phyloP scores from a whole-genome alignment of 768 basidiomycete genomes.

The Amanita molliuscula region DNA sequence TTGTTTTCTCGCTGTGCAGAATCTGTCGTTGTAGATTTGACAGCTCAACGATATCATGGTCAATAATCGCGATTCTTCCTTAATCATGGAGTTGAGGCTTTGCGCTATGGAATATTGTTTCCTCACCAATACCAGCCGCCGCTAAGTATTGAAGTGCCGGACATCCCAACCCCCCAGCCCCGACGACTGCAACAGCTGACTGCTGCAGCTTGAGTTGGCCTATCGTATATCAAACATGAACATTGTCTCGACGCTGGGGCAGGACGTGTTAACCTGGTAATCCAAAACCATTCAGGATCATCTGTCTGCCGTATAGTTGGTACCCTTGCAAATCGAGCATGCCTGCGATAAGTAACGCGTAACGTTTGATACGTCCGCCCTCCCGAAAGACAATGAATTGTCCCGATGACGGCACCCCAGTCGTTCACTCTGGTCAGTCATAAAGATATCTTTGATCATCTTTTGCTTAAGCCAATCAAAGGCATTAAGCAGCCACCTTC shows the following conservation, averaged over 20 bases:
- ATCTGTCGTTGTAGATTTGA: slow-evolving; percentile 93
- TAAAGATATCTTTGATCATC: neutral
- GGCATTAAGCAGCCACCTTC: slow-evolving; percentile 24
- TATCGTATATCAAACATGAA: slow-evolving; percentile 18
- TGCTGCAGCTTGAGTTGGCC: slow-evolving; percentile 76
- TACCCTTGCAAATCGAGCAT: slow-evolving; percentile 58
- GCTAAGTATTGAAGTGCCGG: slow-evolving; percentile 92
- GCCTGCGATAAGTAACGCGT: neutral
- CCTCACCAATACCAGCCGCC: slow-evolving; percentile 82
- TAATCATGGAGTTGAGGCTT: neutral
- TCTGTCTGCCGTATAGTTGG: slow-evolving; percentile 88
- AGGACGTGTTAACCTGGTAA: slow-evolving; percentile 46
- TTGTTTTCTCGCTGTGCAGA: slow-evolving; percentile 65
- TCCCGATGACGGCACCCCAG: slow-evolving; percentile 20
- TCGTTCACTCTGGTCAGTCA: slow-evolving; percentile 26
- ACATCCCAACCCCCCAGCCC: slow-evolving; percentile 94
- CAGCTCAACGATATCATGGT: slow-evolving; percentile 79
- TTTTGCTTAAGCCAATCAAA: neutral
- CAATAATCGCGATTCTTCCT: slow-evolving; percentile 83
- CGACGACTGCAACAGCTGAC: slow-evolving; percentile 77
- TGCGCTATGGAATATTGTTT: neutral
- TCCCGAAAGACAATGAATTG: slow-evolving; percentile 11
- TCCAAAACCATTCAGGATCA: slow-evolving; percentile 88
- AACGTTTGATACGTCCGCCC: slow-evolving; percentile 2
- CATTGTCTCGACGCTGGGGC: neutral